Evolutionary conservation across 1,284 basidiomycete genomes (phyloP), one percentile per base, ranked within the genome.

Genomic region (Lentinus polychrous): DNA sequence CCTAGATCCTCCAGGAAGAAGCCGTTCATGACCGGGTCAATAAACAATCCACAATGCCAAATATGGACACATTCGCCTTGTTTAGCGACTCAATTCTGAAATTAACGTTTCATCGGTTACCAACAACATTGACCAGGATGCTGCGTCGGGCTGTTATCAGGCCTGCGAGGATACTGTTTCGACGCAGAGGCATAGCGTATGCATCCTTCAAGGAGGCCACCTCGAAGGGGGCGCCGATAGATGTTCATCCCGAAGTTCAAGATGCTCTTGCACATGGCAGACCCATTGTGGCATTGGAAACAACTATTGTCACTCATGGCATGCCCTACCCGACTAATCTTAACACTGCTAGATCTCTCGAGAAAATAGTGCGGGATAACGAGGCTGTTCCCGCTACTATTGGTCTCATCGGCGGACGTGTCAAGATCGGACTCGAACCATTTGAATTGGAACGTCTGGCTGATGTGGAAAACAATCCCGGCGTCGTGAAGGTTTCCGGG

Each of bases 241-340:
- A 89, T 61, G 61, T 90, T 23, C 83, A 86, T 53, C 83, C 86
- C 11, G 91, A 94, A 65, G 85, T 91, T 24, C 71, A 84, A 56
- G 76, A 91, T 55, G 91, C 91, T 1, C 72, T 94, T 24, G 69
- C 73, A 12, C 66, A 71, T 42, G 67, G 68, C 32, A 71, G 67
- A 56, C 79, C 86, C 36, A 70, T 88, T 41, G 86, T 89, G 8
- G 86, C 86, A 17, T 74, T 90, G n/a, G 87, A 90, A 60, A 92
- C 91, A 1, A 87, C 94, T 1, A 83, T 99, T 52, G 83, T 96
- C 52, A 94, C 94, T 0, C 92, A 97, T 72, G 95, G 91, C 24
- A 81, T 94, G 71, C 86, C 88, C 0, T 79, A 81, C 56, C 93
- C 94, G 0, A 73, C 75, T 40, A 96, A 94, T 60, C 67, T 88